Conservation (phyloP, 805 yeast genomes). For the Ascoidea asiatica region DNA sequence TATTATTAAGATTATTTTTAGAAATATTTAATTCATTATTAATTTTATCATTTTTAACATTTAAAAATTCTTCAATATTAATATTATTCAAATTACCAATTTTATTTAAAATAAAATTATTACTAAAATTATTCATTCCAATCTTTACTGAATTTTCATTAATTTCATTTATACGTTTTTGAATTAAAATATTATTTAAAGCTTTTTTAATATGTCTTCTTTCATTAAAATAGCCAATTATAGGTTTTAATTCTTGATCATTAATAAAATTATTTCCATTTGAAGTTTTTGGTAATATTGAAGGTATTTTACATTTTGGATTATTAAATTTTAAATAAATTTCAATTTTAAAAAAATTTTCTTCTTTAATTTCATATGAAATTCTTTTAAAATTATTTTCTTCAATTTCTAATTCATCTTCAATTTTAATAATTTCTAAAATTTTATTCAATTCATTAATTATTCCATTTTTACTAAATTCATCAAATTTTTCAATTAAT, state of each 20-base stretch:
- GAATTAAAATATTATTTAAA: conserved; percentile 4
- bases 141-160: background rate
- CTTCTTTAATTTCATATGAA: conserved; percentile 1
- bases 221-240: conserved; percentile 48
- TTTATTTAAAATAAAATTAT: background rate
- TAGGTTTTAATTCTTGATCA: conserved; percentile 43
- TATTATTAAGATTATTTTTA: background rate
- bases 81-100: background rate
- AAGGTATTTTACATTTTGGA: conserved; percentile 6
- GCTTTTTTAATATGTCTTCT: conserved; percentile 17
- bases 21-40: background rate
- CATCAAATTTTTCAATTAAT: too few relatives aligned
- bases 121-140: background rate
- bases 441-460: conserved; percentile 12
- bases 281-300: conserved; percentile 21
- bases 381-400: conserved; percentile 11
- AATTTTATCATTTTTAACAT: background rate
- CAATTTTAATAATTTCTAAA: background rate
- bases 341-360: conserved; percentile 52
- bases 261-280: conserved; percentile 43
- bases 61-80: background rate
- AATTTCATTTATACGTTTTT: conserved; percentile 1
- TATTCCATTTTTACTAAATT: too few relatives aligned
- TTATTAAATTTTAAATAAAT: conserved; percentile 52
- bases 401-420: conserved; percentile 16